Conservation (phyloP, 2,329 filamentous ascomycete species). For the Claviceps fusiformis region DNA sequence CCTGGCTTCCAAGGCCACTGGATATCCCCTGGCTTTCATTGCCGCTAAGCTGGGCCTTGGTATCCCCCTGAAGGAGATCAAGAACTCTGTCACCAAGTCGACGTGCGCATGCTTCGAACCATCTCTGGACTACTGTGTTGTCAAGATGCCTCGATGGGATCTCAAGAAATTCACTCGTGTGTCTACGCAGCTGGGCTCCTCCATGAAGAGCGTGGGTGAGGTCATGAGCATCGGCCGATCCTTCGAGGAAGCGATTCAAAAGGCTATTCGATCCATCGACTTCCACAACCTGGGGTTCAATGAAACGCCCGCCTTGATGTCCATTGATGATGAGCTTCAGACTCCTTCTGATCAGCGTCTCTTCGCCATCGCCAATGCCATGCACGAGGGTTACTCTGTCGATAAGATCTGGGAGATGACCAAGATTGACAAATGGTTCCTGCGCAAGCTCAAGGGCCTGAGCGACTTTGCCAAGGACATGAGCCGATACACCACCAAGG, state of each 20-base stretch:
- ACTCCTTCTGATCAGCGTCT: slow-evolving; percentile 94
- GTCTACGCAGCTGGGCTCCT: slow-evolving; percentile 87
- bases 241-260: slow-evolving; percentile 97
- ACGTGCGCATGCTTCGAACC: slow-evolving; percentile 98
- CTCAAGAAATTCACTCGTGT: slow-evolving; percentile 97
- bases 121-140: slow-evolving; percentile 92
- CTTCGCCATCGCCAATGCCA: slow-evolving; percentile 95
- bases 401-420: slow-evolving; percentile 98
- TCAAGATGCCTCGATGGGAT: slow-evolving; percentile 98
- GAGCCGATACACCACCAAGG: slow-evolving; percentile 48
- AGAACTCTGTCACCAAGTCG: slow-evolving; percentile 87
- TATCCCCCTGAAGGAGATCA: slow-evolving; percentile 91
- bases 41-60: slow-evolving; percentile 91
- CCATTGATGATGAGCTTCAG: slow-evolving; percentile 88
- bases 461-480: slow-evolving; percentile 79
- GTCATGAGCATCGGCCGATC: slow-evolving; percentile 96
- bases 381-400: slow-evolving; percentile 85
- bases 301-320: slow-evolving; percentile 84
- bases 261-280: slow-evolving; percentile 90
- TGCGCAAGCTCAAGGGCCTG: slow-evolving; percentile 79
- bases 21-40: slow-evolving; percentile 91
- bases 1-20: slow-evolving; percentile 90
- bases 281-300: slow-evolving; percentile 93
- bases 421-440: slow-evolving; percentile 98
- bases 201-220: slow-evolving; percentile 99